Base-by-base conservation (phyloP, 2,329 filamentous ascomycete species). In the Dactylellina leptospora region DNA sequence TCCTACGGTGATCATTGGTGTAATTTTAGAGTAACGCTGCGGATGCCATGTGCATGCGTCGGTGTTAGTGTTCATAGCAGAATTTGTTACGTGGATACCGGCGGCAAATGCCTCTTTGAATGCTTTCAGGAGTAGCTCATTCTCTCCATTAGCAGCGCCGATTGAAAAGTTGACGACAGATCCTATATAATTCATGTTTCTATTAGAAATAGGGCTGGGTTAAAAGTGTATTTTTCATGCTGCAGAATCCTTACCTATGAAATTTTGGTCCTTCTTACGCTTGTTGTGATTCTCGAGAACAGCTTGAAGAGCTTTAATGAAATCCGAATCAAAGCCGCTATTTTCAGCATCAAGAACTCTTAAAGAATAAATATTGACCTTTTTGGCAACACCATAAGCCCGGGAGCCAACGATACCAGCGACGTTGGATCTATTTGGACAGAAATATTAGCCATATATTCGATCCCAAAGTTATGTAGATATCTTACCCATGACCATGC, bases 121-220 rank as follows among this genome's bases (percentile, higher is more conserved):
- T 44, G 84, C 83, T 25, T 77, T 77, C 80, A 86, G 85, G 76
- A 85, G 80, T 42, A 83, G 80, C 0, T 78, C 73, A 0, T 82
- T 84, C 55, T 75, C 76, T 28, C 77, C 80, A n/a, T n/a, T n/a
- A 27, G 78, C 72, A 1, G 82, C 83, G 10, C 84, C 85, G 0
- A 87, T 81, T 13, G 84, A 86, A 83, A 87, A 83, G 79, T 82
- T 84, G 63, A 86, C 81, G 11, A 86, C 83, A 1, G 84, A 74
- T 74, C 60, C 76, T 25, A 56, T 64, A 42, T 8, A 9, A n/a
- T n/a, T n/a, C n/a, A n/a, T n/a, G n/a, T n/a, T n/a, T n/a, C n/a
- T n/a, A n/a, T n/a, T n/a, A n/a, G n/a, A n/a, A n/a, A n/a, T n/a
- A n/a, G n/a, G n/a, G n/a, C n/a, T n/a, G n/a, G n/a, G n/a, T n/a